Evolutionary conservation across 768 basidiomycete species (phyloP).

Genomic region (Lyophyllum semitale): DNA sequence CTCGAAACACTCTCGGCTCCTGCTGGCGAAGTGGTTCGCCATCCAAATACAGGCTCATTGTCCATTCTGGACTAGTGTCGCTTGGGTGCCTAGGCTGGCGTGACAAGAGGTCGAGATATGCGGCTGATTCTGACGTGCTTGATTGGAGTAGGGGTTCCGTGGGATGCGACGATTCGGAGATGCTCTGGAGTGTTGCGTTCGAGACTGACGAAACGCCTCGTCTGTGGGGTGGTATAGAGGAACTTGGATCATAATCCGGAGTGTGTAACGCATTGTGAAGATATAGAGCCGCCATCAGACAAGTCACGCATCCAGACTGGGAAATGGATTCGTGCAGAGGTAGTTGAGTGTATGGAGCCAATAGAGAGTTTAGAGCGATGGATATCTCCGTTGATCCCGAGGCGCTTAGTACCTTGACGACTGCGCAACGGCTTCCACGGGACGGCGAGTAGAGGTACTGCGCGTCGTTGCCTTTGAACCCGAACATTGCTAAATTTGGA

Average conservation of each 20-base stretch:
- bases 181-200: slow-evolving; percentile 36
- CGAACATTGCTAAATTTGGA: slow-evolving; percentile 14
- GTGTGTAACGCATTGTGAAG: slow-evolving; percentile 57
- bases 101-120: slow-evolving; percentile 34
- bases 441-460: not conserved
- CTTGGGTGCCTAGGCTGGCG: slow-evolving; percentile 31
- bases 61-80: slow-evolving; percentile 25
- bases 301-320: slow-evolving; percentile 21
- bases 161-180: slow-evolving; percentile 41
- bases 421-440: slow-evolving; percentile 8
- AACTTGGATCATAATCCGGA: slow-evolving; percentile 28
- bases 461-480: slow-evolving; percentile 4
- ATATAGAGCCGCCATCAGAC: slow-evolving; percentile 58
- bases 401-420: not conserved
- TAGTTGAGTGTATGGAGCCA: not conserved
- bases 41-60: slow-evolving; percentile 26
- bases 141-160: slow-evolving; percentile 44
- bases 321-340: slow-evolving; percentile 9
- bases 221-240: slow-evolving; percentile 43
- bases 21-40: slow-evolving; percentile 24
- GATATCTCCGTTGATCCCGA: not conserved
- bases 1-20: slow-evolving; percentile 30
- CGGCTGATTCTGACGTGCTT: slow-evolving; percentile 26
- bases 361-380: not conserved
- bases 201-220: slow-evolving; percentile 41